Base-by-base conservation (phyloP, 805 yeast species). In the Kregervanrija fluxuum region DNA sequence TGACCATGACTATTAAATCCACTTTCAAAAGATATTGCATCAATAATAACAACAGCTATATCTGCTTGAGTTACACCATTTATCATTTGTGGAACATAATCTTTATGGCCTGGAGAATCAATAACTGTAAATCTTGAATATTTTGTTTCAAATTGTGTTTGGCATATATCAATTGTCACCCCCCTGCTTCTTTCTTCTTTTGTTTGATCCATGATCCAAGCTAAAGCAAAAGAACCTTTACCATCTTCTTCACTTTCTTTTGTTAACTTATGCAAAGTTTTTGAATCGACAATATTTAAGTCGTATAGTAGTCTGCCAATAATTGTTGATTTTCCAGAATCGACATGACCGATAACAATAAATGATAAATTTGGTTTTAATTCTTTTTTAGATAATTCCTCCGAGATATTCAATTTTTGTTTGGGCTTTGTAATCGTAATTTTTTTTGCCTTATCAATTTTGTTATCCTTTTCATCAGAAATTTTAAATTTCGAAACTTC, bases 151-250 rank as follows among this genome's bases (percentile, higher is more conserved):
- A 85, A 80, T 35, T 70, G 67, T 8, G 85, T 80, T 43, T 82
- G 80, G 45, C 85, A 80, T 31, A 85, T 77, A 56, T 85, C 95
- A 17, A 85, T 79, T 2, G 95, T 85, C 4, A 85, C 88, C 40
- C 95, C 95, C 41, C 90, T 69, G 8, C 67, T 49, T 51, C 95
- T 71, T 62, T 85, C 95, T 57, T 85, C 93, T 1, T 69, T 62
- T 0, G 91, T 83, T 58, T 84, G 90, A 60, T 85, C 95, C 79
- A 86, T 70, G 34, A 85, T 76, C 95, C 95, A 85, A 1, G 95
- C 95, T 41, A 85, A 68, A 4, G 91, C 86, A 65, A 85, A 85
- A 5, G 91, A 84, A 10, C 81, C 77, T 56, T 86, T 85, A 4
- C 95, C 95, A 1, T 73, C 68, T 38, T 70, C 73, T 34, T 77